A percentile compares a stretch with the other conserved stretches of the same genome.
phyloP scores from a whole-genome alignment of 306 rosid genomes.

The Astragalus membranaceus region DNA sequence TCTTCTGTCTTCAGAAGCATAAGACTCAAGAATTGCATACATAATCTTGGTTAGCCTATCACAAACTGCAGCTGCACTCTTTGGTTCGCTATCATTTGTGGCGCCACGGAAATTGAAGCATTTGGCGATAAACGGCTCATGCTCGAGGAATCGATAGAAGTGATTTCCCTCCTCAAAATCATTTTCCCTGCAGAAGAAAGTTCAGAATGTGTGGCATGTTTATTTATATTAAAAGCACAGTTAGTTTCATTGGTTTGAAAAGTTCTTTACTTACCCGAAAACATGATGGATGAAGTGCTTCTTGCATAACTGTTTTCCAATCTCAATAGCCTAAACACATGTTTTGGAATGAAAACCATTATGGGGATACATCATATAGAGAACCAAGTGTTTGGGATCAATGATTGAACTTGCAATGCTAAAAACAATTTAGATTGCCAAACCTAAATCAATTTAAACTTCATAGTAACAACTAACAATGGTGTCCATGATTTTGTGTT shows the following conservation, averaged over 20 bases:
- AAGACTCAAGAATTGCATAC: constrained; percentile 89
- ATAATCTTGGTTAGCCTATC: constrained; percentile 68
- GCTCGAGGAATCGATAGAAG: constrained; percentile 84
- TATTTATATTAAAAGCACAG: background rate
- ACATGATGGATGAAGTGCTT: constrained; percentile 82
- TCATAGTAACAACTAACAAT: too few relatives aligned
- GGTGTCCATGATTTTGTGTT: too few relatives aligned
- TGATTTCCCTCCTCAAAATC: constrained; percentile 81
- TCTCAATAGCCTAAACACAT: constrained; percentile 64
- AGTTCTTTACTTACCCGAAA: constrained; percentile 59
- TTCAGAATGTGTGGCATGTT: background rate
- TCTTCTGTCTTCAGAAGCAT: constrained; percentile 64
- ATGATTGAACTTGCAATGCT: background rate
- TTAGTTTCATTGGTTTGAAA: constrained; percentile 2
- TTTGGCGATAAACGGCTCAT: constrained; percentile 55
- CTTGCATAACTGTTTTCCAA: constrained; percentile 64
- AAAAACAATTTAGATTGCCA: background rate
- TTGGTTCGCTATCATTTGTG: constrained; percentile 56
- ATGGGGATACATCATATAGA: background rate
- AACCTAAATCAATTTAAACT: too few relatives aligned
- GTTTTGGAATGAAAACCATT: constrained; percentile 10
- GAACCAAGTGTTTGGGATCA: background rate
- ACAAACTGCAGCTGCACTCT: constrained; percentile 55
- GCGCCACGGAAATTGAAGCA: constrained; percentile 75
- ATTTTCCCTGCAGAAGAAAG: constrained; percentile 47